These are phyloP conservation scores for Magnusiomyces suaveolens DNA, from an alignment of 1,139 yeast species.

Conservation along the genomic window DNA sequence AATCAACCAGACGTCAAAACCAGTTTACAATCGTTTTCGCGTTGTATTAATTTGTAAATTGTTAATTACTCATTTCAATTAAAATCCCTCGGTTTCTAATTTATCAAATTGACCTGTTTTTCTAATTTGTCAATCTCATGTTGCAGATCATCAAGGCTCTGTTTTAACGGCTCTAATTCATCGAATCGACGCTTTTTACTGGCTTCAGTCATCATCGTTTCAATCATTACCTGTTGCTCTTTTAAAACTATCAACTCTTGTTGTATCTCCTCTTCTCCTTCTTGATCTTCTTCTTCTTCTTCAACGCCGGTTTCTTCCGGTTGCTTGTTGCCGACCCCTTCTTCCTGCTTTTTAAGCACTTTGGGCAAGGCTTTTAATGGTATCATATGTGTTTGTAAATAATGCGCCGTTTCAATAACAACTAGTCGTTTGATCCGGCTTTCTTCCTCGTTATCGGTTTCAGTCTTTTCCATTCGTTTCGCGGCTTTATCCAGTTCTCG, in stretches of 20 bases:
- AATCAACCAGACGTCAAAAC: too few relatives aligned
- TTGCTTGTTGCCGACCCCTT: constrained; percentile 6
- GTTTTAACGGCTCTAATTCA: constrained; percentile 54
- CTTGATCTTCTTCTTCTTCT: constrained; percentile 13
- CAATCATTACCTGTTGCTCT: constrained; percentile 69
- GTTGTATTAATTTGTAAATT: neutral
- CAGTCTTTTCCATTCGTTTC: constrained; percentile 32
- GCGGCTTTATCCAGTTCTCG: constrained; percentile 39
- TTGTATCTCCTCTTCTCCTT: constrained; percentile 36
- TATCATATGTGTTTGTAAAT: constrained; percentile 46
- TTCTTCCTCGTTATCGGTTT: constrained; percentile 34
- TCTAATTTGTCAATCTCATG: constrained; percentile 35
- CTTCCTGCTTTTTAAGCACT: constrained; percentile 27
- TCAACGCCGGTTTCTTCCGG: constrained; percentile 8
- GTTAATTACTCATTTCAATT: neutral
- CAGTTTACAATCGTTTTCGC: too few relatives aligned
- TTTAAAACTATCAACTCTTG: constrained; percentile 79
- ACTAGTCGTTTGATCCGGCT: constrained; percentile 39
- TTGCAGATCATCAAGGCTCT: constrained; percentile 50
- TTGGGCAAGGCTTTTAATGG: constrained; percentile 44
- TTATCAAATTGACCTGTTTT: neutral
- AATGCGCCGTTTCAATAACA: constrained; percentile 38
- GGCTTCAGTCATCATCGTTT: constrained; percentile 50
- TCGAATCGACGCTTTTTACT: constrained; percentile 67
- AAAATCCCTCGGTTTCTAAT: neutral